A percentile compares a stretch with the other conserved stretches of the same genome.
Evolutionary conservation across 2,329 filamentous ascomycete genomes (phyloP).

Genomic region (Penicillium sp.): DNA sequence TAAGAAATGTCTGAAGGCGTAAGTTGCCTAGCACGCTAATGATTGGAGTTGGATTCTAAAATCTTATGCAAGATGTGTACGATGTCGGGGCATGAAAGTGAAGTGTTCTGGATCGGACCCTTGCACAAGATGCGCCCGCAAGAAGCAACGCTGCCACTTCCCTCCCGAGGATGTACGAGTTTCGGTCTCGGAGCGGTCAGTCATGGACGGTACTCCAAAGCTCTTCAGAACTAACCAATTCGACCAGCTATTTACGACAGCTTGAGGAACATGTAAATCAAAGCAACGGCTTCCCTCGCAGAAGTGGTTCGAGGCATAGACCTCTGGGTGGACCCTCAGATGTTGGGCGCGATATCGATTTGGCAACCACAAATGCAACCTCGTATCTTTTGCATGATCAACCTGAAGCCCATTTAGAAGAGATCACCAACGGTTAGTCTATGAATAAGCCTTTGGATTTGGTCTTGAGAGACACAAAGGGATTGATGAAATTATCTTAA

Average conservation of each 20-base stretch:
- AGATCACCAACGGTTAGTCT: slow-evolving; percentile 1
- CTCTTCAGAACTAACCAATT: background rate
- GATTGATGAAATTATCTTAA: background rate
- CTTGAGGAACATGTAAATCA: slow-evolving; percentile 17
- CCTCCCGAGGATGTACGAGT: slow-evolving; percentile 21
- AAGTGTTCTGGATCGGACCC: slow-evolving; percentile 28
- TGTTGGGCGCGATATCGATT: slow-evolving; percentile 1
- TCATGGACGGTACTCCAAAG: background rate
- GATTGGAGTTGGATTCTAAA: background rate
- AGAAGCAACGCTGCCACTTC: slow-evolving; percentile 23
- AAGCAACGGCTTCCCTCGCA: background rate
- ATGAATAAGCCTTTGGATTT: no score
- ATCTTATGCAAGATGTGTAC: slow-evolving; percentile 17
- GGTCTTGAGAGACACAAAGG: no score
- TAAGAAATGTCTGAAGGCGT: slow-evolving; percentile 24
- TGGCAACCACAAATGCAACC: background rate
- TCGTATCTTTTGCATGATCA: slow-evolving; percentile 6
- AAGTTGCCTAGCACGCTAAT: slow-evolving; percentile 2
- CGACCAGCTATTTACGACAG: slow-evolving; percentile 17
- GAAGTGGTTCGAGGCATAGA: background rate
- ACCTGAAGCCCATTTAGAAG: slow-evolving; percentile 1
- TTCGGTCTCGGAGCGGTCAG: slow-evolving; percentile 25
- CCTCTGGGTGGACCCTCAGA: background rate
- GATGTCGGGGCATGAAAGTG: slow-evolving; percentile 31
- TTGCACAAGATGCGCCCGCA: slow-evolving; percentile 25